phyloP scores from a whole-genome alignment of 768 basidiomycete species.

The Exidia glandulosa region DNA sequence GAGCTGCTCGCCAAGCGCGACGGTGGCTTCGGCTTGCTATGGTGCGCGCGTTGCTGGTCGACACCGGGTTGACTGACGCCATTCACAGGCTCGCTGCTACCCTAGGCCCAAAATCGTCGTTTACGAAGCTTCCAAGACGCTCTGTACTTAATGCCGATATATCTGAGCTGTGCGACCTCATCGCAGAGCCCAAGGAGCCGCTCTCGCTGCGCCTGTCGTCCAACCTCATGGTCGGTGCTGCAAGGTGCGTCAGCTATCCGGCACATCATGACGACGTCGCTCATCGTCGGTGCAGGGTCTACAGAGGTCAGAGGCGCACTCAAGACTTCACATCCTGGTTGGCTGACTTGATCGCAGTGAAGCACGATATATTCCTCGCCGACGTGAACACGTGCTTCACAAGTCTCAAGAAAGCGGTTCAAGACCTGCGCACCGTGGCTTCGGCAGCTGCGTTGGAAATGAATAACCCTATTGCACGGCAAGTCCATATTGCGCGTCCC shows the following conservation, averaged over 20 bases:
- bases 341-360: constrained; percentile 35
- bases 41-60: constrained; percentile 31
- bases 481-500: constrained; percentile 10
- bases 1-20: constrained; percentile 74
- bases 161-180: constrained; percentile 64
- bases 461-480: constrained; percentile 58
- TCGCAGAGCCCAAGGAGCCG: constrained; percentile 75
- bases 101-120: constrained; percentile 75
- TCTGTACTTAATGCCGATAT: constrained; percentile 83
- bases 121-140: constrained; percentile 71
- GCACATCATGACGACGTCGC: constrained; percentile 13
- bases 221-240: constrained; percentile 82
- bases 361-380: constrained; percentile 70
- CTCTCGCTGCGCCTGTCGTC: constrained; percentile 79
- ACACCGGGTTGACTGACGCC: background rate
- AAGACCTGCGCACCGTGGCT: constrained; percentile 41
- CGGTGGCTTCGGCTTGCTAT: constrained; percentile 82
- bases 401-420: constrained; percentile 66
- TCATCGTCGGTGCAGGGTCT: constrained; percentile 24
- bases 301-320: constrained; percentile 28
- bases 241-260: constrained; percentile 42
- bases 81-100: constrained; percentile 76
- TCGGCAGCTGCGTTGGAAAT: constrained; percentile 54
- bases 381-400: constrained; percentile 74
- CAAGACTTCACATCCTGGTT: background rate